Evolutionary conservation across 192 early-diverging fungal genomes (phyloP).

Genomic region (Mortierella hygrophila): DNA sequence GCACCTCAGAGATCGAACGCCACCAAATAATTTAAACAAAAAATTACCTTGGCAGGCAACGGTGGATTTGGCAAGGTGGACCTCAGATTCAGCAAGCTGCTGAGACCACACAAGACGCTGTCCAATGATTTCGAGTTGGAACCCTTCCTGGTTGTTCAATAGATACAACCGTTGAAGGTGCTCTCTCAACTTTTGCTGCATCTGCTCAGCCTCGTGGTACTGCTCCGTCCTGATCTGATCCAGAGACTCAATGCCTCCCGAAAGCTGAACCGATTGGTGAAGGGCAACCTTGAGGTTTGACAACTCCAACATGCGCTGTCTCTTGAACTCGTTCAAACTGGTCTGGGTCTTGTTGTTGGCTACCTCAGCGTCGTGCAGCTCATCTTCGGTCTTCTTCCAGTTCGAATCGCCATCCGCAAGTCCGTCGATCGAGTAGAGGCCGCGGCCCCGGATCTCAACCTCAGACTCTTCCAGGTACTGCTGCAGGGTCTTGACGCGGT

Average conservation of each 20-base stretch:
- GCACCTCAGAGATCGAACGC: no score
- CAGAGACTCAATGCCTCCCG: conserved; percentile 38
- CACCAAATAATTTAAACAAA: neutral
- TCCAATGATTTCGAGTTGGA: conserved; percentile 53
- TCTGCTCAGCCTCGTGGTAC: conserved; percentile 45
- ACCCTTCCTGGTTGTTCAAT: conserved; percentile 28
- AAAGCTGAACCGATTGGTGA: conserved; percentile 36
- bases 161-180: conserved; percentile 28
- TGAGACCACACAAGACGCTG: conserved; percentile 52
- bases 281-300: conserved; percentile 33
- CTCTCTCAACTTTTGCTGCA: conserved; percentile 25
- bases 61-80: conserved; percentile 15
- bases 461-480: conserved; percentile 34
- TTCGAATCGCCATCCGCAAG: conserved; percentile 46
- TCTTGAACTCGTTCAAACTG: conserved; percentile 38
- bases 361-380: conserved; percentile 36
- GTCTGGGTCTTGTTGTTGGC: conserved; percentile 28
- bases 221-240: conserved; percentile 39
- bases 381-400: conserved; percentile 53
- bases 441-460: conserved; percentile 31
- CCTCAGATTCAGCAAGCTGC: conserved; percentile 31
- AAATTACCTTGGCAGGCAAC: conserved; percentile 25
- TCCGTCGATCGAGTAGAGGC: conserved; percentile 30
- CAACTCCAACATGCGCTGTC: conserved; percentile 38
- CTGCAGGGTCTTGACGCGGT: conserved; percentile 27